Base-by-base conservation (phyloP, 805 yeast genomes). In the Schwanniomyces occidentalis region DNA sequence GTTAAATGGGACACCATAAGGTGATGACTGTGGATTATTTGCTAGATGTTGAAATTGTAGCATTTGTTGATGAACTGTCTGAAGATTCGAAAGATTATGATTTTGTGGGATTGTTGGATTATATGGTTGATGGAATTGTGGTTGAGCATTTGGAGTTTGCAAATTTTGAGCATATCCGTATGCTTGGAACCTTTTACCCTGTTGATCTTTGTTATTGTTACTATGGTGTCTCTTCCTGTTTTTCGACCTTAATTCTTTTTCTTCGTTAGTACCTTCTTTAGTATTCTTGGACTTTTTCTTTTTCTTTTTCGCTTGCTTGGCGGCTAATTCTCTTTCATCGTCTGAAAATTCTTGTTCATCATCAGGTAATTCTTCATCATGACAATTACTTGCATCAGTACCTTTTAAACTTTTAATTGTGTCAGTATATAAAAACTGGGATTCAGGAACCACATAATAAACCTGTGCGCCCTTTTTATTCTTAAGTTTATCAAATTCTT, bases 311-410 rank as follows among this genome's bases (percentile, higher is more conserved):
- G 70, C 59, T 34, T 73, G 76, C 53, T 84, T 90, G 28, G 76
- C 76, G 22, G 76, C 82, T 47, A 79, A 75, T 56, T 93, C 98
- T 41, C 76, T 77, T 54, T 91, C 98, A 58, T 93, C 98, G 56
- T 93, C 98, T 1, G 96, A 86, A 47, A 82, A 91, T 54, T 91
- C 98, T 56, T 87, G 95, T 56, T 93, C 98, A 19, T 85, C 95
- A 47, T 81, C 89, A 0, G 96, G 88, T 19, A 91, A 61, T 52
- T 93, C 99, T 62, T 93, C 98, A 58, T 93, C 99, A 55, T 87
- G 84, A 57, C 87, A 82, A 49, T 93, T 93, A 51, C 95, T 85
- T 0, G 99, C 99, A 64, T 93, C 99, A 2, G 89, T 82, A 16
- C 98, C 99, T 51, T 83, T 90, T 13, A 80, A 39, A 15, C 72